A percentile compares a stretch with the other conserved stretches of the same genome.
Evolutionary conservation across 257 asterid genomes (phyloP).

Genomic region (Marsdenia floribunda): DNA sequence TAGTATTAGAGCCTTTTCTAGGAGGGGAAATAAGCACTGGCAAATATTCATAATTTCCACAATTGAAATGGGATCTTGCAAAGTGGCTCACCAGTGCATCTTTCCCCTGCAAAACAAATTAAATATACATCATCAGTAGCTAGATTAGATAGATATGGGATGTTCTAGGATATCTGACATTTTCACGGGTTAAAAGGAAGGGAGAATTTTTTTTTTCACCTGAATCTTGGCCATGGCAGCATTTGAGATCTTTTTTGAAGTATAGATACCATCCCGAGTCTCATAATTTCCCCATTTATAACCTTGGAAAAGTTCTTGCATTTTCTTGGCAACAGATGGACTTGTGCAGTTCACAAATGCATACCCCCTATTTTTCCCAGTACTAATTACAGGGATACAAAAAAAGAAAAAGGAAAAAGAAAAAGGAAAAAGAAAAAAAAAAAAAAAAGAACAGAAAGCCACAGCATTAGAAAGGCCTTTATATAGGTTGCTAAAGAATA

Average conservation of each 20-base stretch:
- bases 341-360: conserved; percentile 54
- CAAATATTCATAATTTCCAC: not conserved
- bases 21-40: not conserved
- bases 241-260: conserved; percentile 33
- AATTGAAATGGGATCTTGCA: not conserved
- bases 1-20: not conserved
- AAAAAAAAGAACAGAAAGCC: too few relatives aligned
- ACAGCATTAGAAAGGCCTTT: not conserved
- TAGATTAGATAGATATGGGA: too few relatives aligned
- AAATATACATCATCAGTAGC: not conserved
- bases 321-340: conserved; percentile 19
- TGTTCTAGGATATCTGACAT: not conserved
- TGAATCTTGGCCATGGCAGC: conserved; percentile 48
- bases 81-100: not conserved
- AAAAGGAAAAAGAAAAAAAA: too few relatives aligned
- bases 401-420: too few relatives aligned
- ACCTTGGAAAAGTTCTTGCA: conserved; percentile 16
- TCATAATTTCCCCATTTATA: conserved; percentile 23
- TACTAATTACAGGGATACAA: conserved; percentile 5
- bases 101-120: not conserved
- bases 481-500: not conserved
- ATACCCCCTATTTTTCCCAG: conserved; percentile 38
- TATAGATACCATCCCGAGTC: not conserved
- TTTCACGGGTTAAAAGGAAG: not conserved
- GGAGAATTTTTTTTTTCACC: conserved; percentile 18